Conservation (phyloP, 2,329 filamentous ascomycete species). For the Chrysosphaeria jannelii region DNA sequence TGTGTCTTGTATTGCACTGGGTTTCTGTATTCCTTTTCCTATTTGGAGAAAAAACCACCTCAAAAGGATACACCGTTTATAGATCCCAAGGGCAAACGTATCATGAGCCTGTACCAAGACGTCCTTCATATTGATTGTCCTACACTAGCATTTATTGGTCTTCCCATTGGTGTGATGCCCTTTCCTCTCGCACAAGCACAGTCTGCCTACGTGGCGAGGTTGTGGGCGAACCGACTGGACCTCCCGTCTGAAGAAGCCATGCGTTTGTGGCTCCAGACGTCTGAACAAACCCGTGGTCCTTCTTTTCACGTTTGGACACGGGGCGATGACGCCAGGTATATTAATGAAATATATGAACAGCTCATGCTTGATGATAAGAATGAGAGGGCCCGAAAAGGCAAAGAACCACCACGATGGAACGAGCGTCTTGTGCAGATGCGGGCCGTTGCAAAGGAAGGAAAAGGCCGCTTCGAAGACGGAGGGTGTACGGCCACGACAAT, state of each 20-base stretch:
- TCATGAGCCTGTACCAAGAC: slow-evolving; percentile 49
- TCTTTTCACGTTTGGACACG: slow-evolving; percentile 18
- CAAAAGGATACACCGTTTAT: no score
- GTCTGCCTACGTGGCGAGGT: slow-evolving; percentile 41
- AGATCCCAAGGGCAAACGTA: slow-evolving; percentile 40
- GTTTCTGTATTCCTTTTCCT: slow-evolving; percentile 64
- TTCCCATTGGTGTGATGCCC: slow-evolving; percentile 66
- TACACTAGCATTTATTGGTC: slow-evolving; percentile 44
- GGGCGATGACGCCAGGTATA: slow-evolving; percentile 34
- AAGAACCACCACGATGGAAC: slow-evolving; percentile 41
- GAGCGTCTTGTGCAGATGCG: slow-evolving; percentile 44
- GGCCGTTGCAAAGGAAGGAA: slow-evolving; percentile 33
- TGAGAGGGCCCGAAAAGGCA: slow-evolving; percentile 17
- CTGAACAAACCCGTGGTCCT: slow-evolving; percentile 17
- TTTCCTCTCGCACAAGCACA: slow-evolving; percentile 60
- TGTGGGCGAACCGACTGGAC: slow-evolving; percentile 34
- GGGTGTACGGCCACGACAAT: slow-evolving; percentile 35
- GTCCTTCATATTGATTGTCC: slow-evolving; percentile 47
- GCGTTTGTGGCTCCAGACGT: slow-evolving; percentile 32
- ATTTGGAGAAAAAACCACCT: no score
- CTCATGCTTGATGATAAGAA: slow-evolving; percentile 9
- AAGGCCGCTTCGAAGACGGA: slow-evolving; percentile 34
- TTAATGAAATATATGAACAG: slow-evolving; percentile 39
- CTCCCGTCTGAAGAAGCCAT: slow-evolving; percentile 36
- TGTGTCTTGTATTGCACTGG: slow-evolving; percentile 66